Conservation (phyloP, 2,329 filamentous ascomycete genomes). For the Stemphylium beticola region DNA sequence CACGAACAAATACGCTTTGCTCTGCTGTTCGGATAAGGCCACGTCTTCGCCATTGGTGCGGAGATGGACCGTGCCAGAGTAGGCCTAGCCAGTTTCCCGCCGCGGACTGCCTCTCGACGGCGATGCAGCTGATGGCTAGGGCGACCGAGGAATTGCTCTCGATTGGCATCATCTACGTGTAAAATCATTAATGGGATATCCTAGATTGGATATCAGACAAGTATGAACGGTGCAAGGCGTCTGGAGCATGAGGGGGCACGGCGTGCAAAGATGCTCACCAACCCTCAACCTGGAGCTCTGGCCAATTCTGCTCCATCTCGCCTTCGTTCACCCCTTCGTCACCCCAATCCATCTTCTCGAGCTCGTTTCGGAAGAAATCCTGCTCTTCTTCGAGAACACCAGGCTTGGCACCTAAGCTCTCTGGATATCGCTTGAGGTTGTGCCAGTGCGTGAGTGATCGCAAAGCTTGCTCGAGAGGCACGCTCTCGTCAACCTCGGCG, state of each 20-base stretch:
- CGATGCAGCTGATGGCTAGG: constrained; percentile 2
- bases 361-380: constrained; percentile 57
- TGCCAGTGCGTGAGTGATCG: constrained; percentile 93
- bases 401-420: constrained; percentile 67
- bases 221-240: neutral
- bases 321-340: constrained; percentile 35
- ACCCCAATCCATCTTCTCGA: constrained; percentile 58
- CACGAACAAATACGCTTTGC: neutral
- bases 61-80: constrained; percentile 3
- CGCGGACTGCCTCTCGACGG: constrained; percentile 8
- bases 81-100: constrained; percentile 4
- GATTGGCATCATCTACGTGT: constrained; percentile 9
- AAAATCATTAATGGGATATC: constrained; percentile 8
- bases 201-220: neutral
- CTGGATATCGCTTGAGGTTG: constrained; percentile 82
- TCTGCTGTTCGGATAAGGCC: neutral
- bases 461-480: constrained; percentile 90
- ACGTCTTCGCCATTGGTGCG: neutral
- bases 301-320: constrained; percentile 29
- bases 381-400: constrained; percentile 53
- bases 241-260: neutral
- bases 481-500: constrained; percentile 87
- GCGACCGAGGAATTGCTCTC: neutral
- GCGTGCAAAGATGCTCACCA: constrained; percentile 28
- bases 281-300: constrained; percentile 37